Conservation (phyloP, 257 asterid genomes). For the Thymus quinquecostatus region DNA sequence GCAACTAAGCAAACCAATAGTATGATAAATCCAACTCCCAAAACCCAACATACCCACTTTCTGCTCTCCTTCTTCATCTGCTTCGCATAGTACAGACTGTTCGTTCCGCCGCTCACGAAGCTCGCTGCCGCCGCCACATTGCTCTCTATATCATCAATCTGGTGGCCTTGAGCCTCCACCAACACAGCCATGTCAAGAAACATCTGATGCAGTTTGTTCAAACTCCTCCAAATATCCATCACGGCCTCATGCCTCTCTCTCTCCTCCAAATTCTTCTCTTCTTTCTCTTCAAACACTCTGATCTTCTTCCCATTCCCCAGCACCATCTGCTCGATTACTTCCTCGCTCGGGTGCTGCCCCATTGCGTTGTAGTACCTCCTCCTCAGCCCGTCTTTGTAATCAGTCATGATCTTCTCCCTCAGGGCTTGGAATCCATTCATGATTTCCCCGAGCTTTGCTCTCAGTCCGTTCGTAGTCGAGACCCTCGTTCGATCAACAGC, state of each 20-base stretch:
- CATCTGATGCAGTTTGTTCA: conserved; percentile 87
- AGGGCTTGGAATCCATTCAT: conserved; percentile 72
- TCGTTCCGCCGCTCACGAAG: conserved; percentile 76
- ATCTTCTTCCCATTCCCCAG: conserved; percentile 50
- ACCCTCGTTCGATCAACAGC: conserved; percentile 74
- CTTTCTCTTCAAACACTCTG: conserved; percentile 40
- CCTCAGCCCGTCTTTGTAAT: conserved; percentile 68
- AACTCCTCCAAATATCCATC: conserved; percentile 82
- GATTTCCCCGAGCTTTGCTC: conserved; percentile 61
- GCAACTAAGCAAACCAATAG: conserved; percentile 69
- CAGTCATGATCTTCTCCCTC: conserved; percentile 63
- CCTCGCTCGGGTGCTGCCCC: conserved; percentile 64
- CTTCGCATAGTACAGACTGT: conserved; percentile 67
- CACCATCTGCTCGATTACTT: conserved; percentile 63
- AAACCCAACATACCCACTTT: conserved; percentile 64
- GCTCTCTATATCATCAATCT: conserved; percentile 65
- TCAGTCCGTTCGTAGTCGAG: conserved; percentile 64
- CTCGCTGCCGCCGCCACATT: conserved; percentile 70
- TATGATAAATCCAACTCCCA: conserved; percentile 54
- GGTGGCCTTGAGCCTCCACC: conserved; percentile 80
- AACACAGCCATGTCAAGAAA: conserved; percentile 88
- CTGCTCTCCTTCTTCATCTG: conserved; percentile 60
- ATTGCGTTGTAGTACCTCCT: conserved; percentile 70
- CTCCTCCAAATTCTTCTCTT: conserved; percentile 49
- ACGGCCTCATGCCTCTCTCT: conserved; percentile 80